These are phyloP conservation scores for Immersiella caudata DNA, from an alignment of 495 filamentous ascomycete genomes.

Conservation along the genomic window DNA sequence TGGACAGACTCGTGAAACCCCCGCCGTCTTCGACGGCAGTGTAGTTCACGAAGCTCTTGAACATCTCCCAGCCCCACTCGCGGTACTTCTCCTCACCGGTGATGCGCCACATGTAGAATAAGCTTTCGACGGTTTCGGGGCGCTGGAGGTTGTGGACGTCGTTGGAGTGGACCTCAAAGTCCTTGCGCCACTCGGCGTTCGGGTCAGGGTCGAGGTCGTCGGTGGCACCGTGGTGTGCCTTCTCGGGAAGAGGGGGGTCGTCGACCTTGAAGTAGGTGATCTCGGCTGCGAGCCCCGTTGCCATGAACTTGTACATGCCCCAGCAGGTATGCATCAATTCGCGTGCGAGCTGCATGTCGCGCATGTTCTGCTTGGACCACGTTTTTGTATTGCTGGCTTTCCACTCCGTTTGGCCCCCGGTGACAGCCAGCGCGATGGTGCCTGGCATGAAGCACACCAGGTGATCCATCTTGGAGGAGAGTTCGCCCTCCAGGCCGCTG, in stretches of 20 bases:
- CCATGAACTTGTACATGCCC: conserved; percentile 88
- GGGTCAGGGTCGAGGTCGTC: conserved; percentile 51
- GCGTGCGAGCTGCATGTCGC: conserved; percentile 80
- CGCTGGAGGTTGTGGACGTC: conserved; percentile 95
- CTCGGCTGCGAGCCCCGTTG: conserved; percentile 87
- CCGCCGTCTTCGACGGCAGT: conserved; percentile 73
- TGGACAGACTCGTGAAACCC: conserved; percentile 79
- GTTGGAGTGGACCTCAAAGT: conserved; percentile 72
- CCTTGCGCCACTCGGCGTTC: conserved; percentile 66
- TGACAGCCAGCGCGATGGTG: conserved; percentile 87
- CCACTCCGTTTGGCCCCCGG: conserved; percentile 71
- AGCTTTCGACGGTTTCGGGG: conserved; percentile 90
- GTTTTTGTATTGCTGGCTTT: conserved; percentile 69
- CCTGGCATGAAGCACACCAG: conserved; percentile 97
- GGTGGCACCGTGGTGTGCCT: conserved; percentile 51
- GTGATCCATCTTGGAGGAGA: conserved; percentile 96
- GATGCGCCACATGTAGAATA: conserved; percentile 99
- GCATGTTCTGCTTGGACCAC: conserved; percentile 81
- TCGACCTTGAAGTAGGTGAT: conserved; percentile 85
- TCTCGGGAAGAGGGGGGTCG: conserved; percentile 61
- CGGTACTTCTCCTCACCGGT: conserved; percentile 90
- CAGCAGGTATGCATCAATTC: conserved; percentile 97
- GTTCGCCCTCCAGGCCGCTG: conserved; percentile 61
- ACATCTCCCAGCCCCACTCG: conserved; percentile 99
- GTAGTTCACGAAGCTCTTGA: conserved; percentile 84